These are phyloP conservation scores for Fusarium metavorans DNA, from an alignment of 2,329 filamentous ascomycete genomes.

Conservation along the genomic window DNA sequence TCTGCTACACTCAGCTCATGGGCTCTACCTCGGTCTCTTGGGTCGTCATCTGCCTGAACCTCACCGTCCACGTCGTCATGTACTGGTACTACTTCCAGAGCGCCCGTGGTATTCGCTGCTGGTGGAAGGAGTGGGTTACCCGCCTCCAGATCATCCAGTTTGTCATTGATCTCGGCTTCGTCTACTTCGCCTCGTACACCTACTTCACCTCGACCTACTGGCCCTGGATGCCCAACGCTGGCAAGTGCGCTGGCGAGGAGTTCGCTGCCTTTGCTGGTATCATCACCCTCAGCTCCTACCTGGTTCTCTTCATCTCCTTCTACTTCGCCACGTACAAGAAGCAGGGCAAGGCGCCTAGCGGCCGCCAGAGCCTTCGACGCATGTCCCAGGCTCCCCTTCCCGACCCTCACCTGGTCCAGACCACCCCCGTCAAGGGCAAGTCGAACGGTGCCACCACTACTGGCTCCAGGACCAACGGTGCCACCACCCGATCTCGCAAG, in stretches of 20 bases:
- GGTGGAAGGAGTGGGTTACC: slow-evolving; percentile 99
- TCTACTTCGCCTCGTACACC: slow-evolving; percentile 99
- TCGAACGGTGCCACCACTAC: slow-evolving; percentile 66
- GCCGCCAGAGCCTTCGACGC: slow-evolving; percentile 79
- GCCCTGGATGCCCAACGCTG: slow-evolving; percentile 83
- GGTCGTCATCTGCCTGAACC: slow-evolving; percentile 93
- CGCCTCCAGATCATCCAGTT: slow-evolving; percentile 98
- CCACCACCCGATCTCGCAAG: slow-evolving; percentile 76
- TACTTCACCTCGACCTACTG: slow-evolving; percentile 97
- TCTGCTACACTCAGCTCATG: slow-evolving; percentile 97
- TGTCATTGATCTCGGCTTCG: slow-evolving; percentile 95
- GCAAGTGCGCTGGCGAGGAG: slow-evolving; percentile 93
- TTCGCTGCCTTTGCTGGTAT: slow-evolving; percentile 95
- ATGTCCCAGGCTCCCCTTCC: slow-evolving; percentile 78
- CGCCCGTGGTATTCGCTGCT: slow-evolving; percentile 92
- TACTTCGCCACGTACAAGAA: slow-evolving; percentile 97
- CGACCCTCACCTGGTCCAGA: slow-evolving; percentile 77
- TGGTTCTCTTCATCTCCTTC: slow-evolving; percentile 98
- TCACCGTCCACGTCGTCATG: slow-evolving; percentile 97
- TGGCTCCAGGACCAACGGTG: slow-evolving; percentile 68
- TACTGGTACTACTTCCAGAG: slow-evolving; percentile 99
- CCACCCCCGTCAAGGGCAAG: slow-evolving; percentile 57
- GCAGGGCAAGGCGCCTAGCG: slow-evolving; percentile 81
- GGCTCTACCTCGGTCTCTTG: slow-evolving; percentile 94
- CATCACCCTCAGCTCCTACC: slow-evolving; percentile 91